Evolutionary conservation across 768 basidiomycete species (phyloP), one percentile per base, ranked within the genome.

Genomic region (Nidularia sp.): DNA sequence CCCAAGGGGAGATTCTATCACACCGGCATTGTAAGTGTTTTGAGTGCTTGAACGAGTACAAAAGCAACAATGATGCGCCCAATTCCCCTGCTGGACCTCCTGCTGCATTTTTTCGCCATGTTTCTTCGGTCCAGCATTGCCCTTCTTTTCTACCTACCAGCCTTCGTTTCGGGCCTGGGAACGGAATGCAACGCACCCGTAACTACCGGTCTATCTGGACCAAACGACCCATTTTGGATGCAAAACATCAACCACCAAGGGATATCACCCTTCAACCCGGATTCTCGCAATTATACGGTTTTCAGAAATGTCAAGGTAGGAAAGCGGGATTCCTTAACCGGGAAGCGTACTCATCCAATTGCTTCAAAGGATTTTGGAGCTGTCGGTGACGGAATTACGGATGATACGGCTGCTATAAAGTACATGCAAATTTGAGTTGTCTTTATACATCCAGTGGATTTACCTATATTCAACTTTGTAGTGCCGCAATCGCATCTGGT

Each of bases 371-470:
- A 74, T 48, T 71, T 73, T 55, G 71, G 72, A 8, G 71, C 70
- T 18, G 66, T 65, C 51, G 76, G 74, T 22, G 82, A 88, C 66
- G 88, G 88, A 53, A 70, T 82, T 1, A 76, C 80, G 1, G 89
- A 91, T 60, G 89, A 91, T 55, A 88, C 88, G 9, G 77, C 69
- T 44, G 88, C 89, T 2, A 88, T 89, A 67, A 88, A 86, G 85
- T 84, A 55, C 47, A 62, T 35, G 36, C 22, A 29, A 29, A 29
- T 29, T 29, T 29, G 25, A 29, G 25, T 29, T 29, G 25, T 29
- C 25, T 2, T 29, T 29, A 29, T 4, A 29, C 25, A 29, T 29
- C 25, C 25, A 29, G 25, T 3, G 25, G 25, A 29, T 29, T 29
- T 29, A 29, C 25, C 25, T 29, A 29, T 29, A 29, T 29, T 29